Base-by-base conservation (phyloP, 495 filamentous ascomycete genomes). In the Penicillium soppii region DNA sequence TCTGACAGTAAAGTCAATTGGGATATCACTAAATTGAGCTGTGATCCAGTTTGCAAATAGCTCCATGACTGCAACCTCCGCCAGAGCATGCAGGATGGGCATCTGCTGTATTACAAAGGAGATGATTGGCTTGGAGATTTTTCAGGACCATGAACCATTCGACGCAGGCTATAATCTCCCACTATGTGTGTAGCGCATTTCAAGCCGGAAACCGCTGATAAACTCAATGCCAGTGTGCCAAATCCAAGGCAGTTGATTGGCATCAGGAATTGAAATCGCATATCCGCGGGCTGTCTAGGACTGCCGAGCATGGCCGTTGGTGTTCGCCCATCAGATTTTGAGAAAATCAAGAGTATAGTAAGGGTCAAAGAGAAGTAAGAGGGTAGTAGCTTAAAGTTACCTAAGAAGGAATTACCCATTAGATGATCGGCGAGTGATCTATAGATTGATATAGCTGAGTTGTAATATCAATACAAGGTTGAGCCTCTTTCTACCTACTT, bases 51-150 rank as follows among this genome's bases (percentile, higher is more conserved):
- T n/a, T 1, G 32, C 32, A 35, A 58, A 70, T 4, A 63, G 56
- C 25, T 70, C 58, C 16, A 71, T 52, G 8, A 70, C 68, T 16
- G 50, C 39, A 6, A 53, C 53, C 16, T 67, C 54, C 7, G 63
- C 63, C 0, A 71, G 7, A 1, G 65, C 60, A 22, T 65, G 62
- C 22, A 67, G 25, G 1, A 73, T 67, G 6, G 65, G 68, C 3
- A 53, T 42, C 15, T 71, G 66, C 33, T 73, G 70, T 3, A 65
- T 71, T 16, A 63, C 50, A 43, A 71, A 71, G 23, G 49, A 42
- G 15, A 73, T 63, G 13, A 70, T 65, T 0, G 70, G 61, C 7
- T 47, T 6, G 43, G 53, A 46, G 53, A 20, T 4, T 53, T 52
- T 3, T 51, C 29, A 4, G 35, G 26, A 0, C 56, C 62, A 5